Base-by-base conservation (phyloP, 768 basidiomycete genomes). In the Chalciporus chontae region DNA sequence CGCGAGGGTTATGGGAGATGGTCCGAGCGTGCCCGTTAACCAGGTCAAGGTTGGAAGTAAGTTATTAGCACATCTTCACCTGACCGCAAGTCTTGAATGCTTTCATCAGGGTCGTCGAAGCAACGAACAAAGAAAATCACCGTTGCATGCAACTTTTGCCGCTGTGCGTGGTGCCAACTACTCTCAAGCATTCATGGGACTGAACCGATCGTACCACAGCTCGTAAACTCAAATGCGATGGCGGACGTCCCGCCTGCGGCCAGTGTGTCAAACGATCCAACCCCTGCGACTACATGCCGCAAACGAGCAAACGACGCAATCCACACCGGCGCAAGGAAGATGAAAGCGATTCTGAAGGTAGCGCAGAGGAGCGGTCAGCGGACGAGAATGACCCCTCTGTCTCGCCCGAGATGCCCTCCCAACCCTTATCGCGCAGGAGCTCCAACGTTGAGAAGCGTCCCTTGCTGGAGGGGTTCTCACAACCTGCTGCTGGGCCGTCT, bases 71-170 rank as follows among this genome's bases (percentile, higher is more conserved):
- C 40, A 31, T 38, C 46, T 24, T 55, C 31, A n/a, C 32, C 40
- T 29, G 51, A 45, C 42, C 41, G 50, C 43, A 32, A 49, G 49
- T 56, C 4, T 56, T 55, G 51, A 57, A 29, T 60, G 31, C 42
- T 13, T 52, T 49, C 34, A 51, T 47, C 57, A 82, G 83, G 76
- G 64, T 78, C 81, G 29, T 75, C 75, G 54, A 84, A 85, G 57
- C 80, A 80, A 57, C 78, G 87, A 50, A 80, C 84, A 47, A 90
- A 90, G 75, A 90, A 92, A 70, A 91, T 91, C 47, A 89, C 85
- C 18, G 88, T 91, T 40, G 90, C 90, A 34, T 92, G 90, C 73
- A 90, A 92, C 68, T 92, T 92, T 67, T 92, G 90, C 72, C 85
- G 90, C 54, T 90, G 90, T 90, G 67, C 71, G 87, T 77, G 40